A percentile compares a stretch with the other conserved stretches of the same genome.
Conservation (phyloP, 371 early-diverging fungal genomes). For the Capniomyces stellatus region DNA sequence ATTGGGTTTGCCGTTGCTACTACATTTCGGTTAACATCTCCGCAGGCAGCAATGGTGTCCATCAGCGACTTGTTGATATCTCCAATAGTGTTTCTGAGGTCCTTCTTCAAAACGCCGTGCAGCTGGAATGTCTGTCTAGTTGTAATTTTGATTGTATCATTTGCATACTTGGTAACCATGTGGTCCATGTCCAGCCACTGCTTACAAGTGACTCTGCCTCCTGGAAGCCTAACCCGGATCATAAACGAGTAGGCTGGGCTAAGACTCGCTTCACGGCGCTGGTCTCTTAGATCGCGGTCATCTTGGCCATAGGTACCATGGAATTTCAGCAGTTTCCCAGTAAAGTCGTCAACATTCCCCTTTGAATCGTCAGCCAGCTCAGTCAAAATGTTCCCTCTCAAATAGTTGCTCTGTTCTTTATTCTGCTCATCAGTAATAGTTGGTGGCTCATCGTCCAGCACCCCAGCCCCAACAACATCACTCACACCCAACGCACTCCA, state of each 20-base stretch:
- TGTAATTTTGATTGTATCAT: constrained; percentile 77
- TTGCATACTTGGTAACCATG: constrained; percentile 59
- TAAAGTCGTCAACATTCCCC: constrained; percentile 70
- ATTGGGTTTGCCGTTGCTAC: constrained; percentile 75
- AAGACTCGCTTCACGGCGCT: constrained; percentile 60
- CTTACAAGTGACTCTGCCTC: constrained; percentile 64
- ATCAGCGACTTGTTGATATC: constrained; percentile 72
- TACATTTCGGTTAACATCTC: constrained; percentile 92
- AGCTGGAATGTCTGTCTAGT: constrained; percentile 91
- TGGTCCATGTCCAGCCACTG: constrained; percentile 88
- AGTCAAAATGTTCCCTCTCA: constrained; percentile 79
- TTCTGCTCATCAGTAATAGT: constrained; percentile 70
- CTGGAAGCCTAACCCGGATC: constrained; percentile 87
- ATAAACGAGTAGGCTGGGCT: constrained; percentile 87
- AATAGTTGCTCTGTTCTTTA: constrained; percentile 72
- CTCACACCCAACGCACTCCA: constrained; percentile 65
- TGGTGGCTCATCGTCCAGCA: constrained; percentile 39
- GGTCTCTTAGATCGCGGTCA: constrained; percentile 81
- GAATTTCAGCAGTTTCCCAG: constrained; percentile 84
- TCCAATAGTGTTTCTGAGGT: constrained; percentile 67
- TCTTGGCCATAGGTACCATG: constrained; percentile 93
- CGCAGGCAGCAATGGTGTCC: constrained; percentile 87
- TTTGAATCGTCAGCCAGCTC: constrained; percentile 59
- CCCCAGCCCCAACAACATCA: constrained; percentile 29
- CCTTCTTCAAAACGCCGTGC: constrained; percentile 80